Evolutionary conservation across 495 filamentous ascomycete genomes (phyloP).

Genomic region (Oidiodendron maius): DNA sequence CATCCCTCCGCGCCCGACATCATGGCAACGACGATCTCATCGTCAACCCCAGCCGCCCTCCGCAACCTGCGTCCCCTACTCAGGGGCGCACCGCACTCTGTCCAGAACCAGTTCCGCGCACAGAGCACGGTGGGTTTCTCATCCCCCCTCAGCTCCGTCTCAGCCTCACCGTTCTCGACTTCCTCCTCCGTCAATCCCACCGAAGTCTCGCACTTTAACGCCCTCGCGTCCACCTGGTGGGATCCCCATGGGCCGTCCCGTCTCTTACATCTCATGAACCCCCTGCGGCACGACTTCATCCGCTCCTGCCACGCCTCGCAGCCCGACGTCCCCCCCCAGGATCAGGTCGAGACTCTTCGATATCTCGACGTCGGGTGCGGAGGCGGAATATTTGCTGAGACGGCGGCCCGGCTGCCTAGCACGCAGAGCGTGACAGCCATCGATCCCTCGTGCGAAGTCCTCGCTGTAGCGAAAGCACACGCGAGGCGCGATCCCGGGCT

Average conservation of each 20-base stretch:
- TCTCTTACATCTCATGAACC: constrained; percentile 96
- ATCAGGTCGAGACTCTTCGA: constrained; percentile 42
- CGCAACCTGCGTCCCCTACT: constrained; percentile 24
- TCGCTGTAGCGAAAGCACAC: constrained; percentile 73
- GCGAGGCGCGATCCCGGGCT: constrained; percentile 59
- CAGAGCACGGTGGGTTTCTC: constrained; percentile 27
- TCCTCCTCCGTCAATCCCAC: constrained; percentile 71
- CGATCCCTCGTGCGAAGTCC: constrained; percentile 75
- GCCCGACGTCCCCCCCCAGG: constrained; percentile 21
- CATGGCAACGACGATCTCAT: no score
- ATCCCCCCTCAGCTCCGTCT: no score
- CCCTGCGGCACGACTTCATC: constrained; percentile 91
- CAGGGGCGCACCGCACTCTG: constrained; percentile 19
- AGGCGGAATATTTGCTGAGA: constrained; percentile 93
- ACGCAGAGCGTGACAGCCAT: constrained; percentile 72
- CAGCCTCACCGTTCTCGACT: no score
- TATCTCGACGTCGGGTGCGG: constrained; percentile 96
- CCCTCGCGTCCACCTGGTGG: constrained; percentile 94
- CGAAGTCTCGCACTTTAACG: constrained; percentile 91
- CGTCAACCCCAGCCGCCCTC: constrained; percentile 16
- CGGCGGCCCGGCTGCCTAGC: constrained; percentile 66
- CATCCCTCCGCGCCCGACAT: no score
- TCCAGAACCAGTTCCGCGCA: constrained; percentile 17
- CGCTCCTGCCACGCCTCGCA: constrained; percentile 54
- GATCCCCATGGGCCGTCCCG: constrained; percentile 90